Evolutionary conservation across 208 protist species (phyloP).

Genomic region (Trypanosoma melophagium): DNA sequence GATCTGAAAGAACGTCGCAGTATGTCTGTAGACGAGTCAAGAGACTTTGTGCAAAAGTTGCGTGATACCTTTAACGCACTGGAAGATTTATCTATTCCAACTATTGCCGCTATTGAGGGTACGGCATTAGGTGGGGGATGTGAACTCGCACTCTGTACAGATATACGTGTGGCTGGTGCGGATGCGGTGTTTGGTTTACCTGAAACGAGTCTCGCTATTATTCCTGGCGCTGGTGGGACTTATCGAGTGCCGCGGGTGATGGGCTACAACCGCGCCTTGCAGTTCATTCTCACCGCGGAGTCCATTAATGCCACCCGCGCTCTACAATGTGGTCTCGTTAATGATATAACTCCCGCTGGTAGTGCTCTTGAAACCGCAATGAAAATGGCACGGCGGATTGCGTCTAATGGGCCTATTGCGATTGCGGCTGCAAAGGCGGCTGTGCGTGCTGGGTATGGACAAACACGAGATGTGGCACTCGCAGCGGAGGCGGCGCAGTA

Average conservation of each 20-base stretch:
- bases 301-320: slow-evolving; percentile 55
- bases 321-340: slow-evolving; percentile 69
- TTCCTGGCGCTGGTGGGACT: slow-evolving; percentile 92
- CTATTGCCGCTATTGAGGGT: slow-evolving; percentile 84
- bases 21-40: slow-evolving; percentile 56
- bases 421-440: slow-evolving; percentile 83
- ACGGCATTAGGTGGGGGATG: slow-evolving; percentile 89
- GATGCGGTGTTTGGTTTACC: slow-evolving; percentile 68
- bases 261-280: slow-evolving; percentile 78
- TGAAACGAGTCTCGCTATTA: slow-evolving; percentile 90
- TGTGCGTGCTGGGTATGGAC: slow-evolving; percentile 61
- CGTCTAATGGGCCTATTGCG: slow-evolving; percentile 80
- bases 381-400: slow-evolving; percentile 49
- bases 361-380: slow-evolving; percentile 33
- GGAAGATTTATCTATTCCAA: slow-evolving; percentile 76
- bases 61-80: slow-evolving; percentile 71
- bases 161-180: slow-evolving; percentile 71
- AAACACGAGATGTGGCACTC: slow-evolving; percentile 63
- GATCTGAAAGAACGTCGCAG: slow-evolving; percentile 76
- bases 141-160: slow-evolving; percentile 84
- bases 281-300: slow-evolving; percentile 89
- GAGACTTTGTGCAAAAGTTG: slow-evolving; percentile 69
- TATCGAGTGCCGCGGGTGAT: slow-evolving; percentile 76
- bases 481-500: slow-evolving; percentile 73
- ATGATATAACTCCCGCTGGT: slow-evolving; percentile 57